Base-by-base conservation (phyloP, 176 grass and related monocot species). In the Triticum dicoccoides region DNA sequence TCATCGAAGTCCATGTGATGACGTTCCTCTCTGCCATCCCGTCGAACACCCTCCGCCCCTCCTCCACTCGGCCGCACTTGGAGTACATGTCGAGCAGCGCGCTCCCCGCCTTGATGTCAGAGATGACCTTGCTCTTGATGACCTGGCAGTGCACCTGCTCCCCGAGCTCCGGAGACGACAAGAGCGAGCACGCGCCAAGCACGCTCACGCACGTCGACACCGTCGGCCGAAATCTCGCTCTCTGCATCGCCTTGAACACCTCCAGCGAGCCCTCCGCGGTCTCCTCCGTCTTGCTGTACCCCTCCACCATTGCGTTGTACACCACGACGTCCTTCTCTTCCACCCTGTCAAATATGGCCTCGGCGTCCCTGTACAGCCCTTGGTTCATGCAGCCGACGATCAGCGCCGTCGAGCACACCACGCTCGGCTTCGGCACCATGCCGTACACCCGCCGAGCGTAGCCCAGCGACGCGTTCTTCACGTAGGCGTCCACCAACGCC, bases 1-100 rank as follows among this genome's bases (percentile, higher is more conserved):
- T 94, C 90, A 98, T 98, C 11, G 91, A 93, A 0, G 95, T 98
- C 95, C 95, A 98, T 3, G 93, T 92, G 71, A 98, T 41, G 25
- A 98, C 96, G 72, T 92, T 98, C 77, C 78, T 86, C 29, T 80
- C 84, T 0, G 75, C n/a, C 91, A 95, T 91, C 23, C 74, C 41
- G 47, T 92, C 79, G 24, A 98, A 98, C 75, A 92, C 61, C 83
- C 80, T 83, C 64, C 90, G 42, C 30, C 84, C 90, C 11, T 95
- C 91, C 17, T 94, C 89, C 4, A 94, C 82, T n/a, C 76, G 59
- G 33, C 93, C 93, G 62, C 96, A 94, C 87, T 98, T 98, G 84
- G 93, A 80, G 77, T 98, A 98, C 90, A 94, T 89, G 76, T 95
- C 91, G 3, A 98, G 69, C 4, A 98, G 93, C 27, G 96, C 93